These are phyloP conservation scores for Amanita subjunquillea DNA, from an alignment of 768 basidiomycete genomes.

Conservation along the genomic window DNA sequence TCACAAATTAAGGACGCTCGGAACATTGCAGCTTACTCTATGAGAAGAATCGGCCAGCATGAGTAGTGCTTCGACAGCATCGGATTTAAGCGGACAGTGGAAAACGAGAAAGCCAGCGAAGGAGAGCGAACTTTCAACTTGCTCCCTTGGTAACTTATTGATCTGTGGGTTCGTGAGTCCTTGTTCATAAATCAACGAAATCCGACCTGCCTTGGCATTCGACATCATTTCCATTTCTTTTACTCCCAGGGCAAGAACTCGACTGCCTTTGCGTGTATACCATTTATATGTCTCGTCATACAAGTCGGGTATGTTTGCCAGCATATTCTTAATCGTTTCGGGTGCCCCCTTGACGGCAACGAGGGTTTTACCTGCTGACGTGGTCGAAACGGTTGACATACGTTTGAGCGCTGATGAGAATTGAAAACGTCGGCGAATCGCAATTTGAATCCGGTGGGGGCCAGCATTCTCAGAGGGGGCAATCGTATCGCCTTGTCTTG, in stretches of 20 bases:
- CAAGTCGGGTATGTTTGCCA: slow-evolving; percentile 53
- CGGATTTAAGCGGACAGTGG: slow-evolving; percentile 93
- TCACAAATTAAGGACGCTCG: not conserved
- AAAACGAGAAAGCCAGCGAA: slow-evolving; percentile 99
- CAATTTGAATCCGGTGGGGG: slow-evolving; percentile 48
- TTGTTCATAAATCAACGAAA: not conserved
- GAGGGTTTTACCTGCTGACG: slow-evolving; percentile 49
- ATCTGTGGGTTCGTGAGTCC: slow-evolving; percentile 39
- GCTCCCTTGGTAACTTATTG: slow-evolving; percentile 74
- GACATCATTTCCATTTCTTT: slow-evolving; percentile 72
- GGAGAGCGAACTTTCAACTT: slow-evolving; percentile 64
- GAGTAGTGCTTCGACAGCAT: slow-evolving; percentile 83
- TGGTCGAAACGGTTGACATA: slow-evolving; percentile 82
- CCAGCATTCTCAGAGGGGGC: slow-evolving; percentile 44
- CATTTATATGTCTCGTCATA: slow-evolving; percentile 96
- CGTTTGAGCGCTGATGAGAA: slow-evolving; percentile 97
- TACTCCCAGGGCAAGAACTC: slow-evolving; percentile 85
- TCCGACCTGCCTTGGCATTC: slow-evolving; percentile 53
- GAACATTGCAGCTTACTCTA: slow-evolving; percentile 47
- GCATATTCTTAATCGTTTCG: slow-evolving; percentile 90
- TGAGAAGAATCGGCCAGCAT: slow-evolving; percentile 97
- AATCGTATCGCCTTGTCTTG: slow-evolving; percentile 52
- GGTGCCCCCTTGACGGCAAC: slow-evolving; percentile 93
- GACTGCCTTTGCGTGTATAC: slow-evolving; percentile 87
- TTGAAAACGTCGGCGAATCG: slow-evolving; percentile 87